phyloP scores from a whole-genome alignment of 1,284 basidiomycete species.

The Fomes fomentarius region DNA sequence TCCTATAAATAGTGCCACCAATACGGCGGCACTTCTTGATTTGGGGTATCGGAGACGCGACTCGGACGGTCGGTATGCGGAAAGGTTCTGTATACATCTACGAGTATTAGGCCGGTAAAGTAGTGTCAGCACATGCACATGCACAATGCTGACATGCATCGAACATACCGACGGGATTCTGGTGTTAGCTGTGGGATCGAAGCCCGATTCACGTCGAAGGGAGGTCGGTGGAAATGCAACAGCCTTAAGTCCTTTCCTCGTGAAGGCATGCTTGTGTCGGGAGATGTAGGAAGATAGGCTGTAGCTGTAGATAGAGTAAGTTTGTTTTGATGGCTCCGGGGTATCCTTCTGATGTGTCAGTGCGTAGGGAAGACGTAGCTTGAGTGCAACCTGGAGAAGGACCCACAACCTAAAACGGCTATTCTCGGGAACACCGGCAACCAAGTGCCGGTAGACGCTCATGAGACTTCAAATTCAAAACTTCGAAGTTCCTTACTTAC shows the following conservation, averaged over 20 bases:
- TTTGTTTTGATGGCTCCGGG: neutral
- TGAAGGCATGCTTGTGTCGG: conserved; percentile 9
- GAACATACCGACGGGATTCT: conserved; percentile 48
- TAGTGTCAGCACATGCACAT: too few species aligned
- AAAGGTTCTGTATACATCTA: conserved; percentile 66
- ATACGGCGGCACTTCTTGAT: conserved; percentile 66
- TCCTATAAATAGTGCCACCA: conserved; percentile 82
- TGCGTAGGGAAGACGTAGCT: neutral
- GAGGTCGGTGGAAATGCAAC: conserved; percentile 18
- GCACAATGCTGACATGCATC: neutral
- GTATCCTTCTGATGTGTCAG: neutral
- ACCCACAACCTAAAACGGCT: conserved; percentile 19
- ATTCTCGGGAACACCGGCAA: neutral
- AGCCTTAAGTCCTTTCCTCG: conserved; percentile 9
- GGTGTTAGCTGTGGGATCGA: conserved; percentile 48
- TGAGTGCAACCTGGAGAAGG: conserved; percentile 4
- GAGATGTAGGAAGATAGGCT: too few species aligned
- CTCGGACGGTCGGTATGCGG: conserved; percentile 53
- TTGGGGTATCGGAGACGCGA: conserved; percentile 51
- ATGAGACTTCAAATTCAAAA: too few species aligned
- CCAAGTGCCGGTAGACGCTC: neutral
- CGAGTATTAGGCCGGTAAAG: too few species aligned
- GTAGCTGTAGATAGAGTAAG: too few species aligned
- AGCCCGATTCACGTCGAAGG: conserved; percentile 35
- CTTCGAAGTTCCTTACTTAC: too few species aligned